phyloP scores from a whole-genome alignment of 2,329 filamentous ascomycete genomes.

The Fusarium sp. region DNA sequence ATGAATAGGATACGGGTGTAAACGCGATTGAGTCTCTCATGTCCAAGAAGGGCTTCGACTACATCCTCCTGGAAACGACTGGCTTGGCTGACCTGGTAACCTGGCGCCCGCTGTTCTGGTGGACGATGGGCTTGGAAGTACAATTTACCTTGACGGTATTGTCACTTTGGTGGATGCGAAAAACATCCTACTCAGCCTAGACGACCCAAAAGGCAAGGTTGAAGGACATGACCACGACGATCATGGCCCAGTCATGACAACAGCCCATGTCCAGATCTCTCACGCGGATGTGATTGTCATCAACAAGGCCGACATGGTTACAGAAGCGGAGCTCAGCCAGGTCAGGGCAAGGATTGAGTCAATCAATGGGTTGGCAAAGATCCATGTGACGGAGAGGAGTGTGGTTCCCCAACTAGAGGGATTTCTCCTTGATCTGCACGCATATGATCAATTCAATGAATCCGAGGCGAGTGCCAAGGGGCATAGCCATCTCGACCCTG shows the following conservation, averaged over 20 bases:
- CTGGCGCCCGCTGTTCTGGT: constrained; percentile 98
- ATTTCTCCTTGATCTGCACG: constrained; percentile 88
- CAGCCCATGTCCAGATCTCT: constrained; percentile 94
- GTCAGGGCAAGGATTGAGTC: constrained; percentile 80
- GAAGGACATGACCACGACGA: constrained; percentile 64
- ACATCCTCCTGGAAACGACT: constrained; percentile 96
- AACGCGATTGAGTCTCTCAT: constrained; percentile 96
- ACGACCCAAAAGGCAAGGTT: constrained; percentile 73
- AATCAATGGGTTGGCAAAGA: constrained; percentile 90
- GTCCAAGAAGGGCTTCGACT: constrained; percentile 96
- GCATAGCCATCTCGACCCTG: constrained; percentile 91
- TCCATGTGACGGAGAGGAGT: constrained; percentile 85
- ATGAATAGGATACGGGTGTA: constrained; percentile 82
- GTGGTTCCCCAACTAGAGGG: constrained; percentile 86
- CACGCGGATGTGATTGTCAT: constrained; percentile 95
- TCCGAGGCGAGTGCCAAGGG: constrained; percentile 80
- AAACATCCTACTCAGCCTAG: constrained; percentile 85
- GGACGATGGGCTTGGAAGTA: constrained; percentile 93
- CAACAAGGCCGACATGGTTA: constrained; percentile 92
- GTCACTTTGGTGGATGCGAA: constrained; percentile 96
- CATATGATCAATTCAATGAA: constrained; percentile 85
- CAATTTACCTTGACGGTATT: constrained; percentile 96
- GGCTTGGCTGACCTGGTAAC: constrained; percentile 94
- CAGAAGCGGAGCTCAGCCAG: constrained; percentile 72
- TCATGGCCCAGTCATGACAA: constrained; percentile 81